These are phyloP conservation scores for Neofusicoccum sp. DNA, from an alignment of 2,329 filamentous ascomycete genomes.

Conservation along the genomic window DNA sequence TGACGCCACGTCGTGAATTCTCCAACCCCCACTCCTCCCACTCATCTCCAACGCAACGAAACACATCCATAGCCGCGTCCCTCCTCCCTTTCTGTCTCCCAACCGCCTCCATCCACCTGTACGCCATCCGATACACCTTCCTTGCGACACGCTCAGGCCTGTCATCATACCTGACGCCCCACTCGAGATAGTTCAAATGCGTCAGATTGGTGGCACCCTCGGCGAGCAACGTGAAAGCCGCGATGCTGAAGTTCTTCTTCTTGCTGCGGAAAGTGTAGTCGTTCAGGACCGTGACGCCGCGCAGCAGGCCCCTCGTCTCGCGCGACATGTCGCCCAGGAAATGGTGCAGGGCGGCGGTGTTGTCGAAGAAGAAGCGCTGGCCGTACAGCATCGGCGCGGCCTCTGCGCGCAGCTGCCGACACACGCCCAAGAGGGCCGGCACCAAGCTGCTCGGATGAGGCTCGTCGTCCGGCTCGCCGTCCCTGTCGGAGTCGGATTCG, in stretches of 20 bases:
- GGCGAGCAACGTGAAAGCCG: conserved; percentile 31
- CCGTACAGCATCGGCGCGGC: conserved; percentile 28
- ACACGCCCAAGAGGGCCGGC: conserved; percentile 30
- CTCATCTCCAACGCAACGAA: too few relatives aligned
- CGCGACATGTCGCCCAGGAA: conserved; percentile 34
- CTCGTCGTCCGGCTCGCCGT: not conserved
- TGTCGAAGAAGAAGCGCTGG: conserved; percentile 29
- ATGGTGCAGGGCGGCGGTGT: conserved; percentile 30
- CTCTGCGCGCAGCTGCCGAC: conserved; percentile 31
- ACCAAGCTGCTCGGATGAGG: conserved; percentile 17
- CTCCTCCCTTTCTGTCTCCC: conserved; percentile 27
- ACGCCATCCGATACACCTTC: conserved; percentile 36
- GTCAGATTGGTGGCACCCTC: conserved; percentile 30
- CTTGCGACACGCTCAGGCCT: conserved; percentile 22
- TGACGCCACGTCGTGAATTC: too few relatives aligned
- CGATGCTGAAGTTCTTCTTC: conserved; percentile 34
- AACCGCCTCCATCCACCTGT: conserved; percentile 37
- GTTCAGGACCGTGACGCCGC: conserved; percentile 26
- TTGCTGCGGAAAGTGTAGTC: conserved; percentile 25
- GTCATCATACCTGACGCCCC: conserved; percentile 23
- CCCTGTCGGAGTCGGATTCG: not conserved
- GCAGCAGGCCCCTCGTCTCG: conserved; percentile 25
- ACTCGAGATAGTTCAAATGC: conserved; percentile 20
- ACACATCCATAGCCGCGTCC: conserved; percentile 32
- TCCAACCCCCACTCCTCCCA: too few relatives aligned